A percentile compares a stretch with the other conserved stretches of the same genome.
These are phyloP conservation scores for Pseudogymnoascus sp. DNA, from an alignment of 2,329 filamentous ascomycete genomes.

Conservation along the genomic window DNA sequence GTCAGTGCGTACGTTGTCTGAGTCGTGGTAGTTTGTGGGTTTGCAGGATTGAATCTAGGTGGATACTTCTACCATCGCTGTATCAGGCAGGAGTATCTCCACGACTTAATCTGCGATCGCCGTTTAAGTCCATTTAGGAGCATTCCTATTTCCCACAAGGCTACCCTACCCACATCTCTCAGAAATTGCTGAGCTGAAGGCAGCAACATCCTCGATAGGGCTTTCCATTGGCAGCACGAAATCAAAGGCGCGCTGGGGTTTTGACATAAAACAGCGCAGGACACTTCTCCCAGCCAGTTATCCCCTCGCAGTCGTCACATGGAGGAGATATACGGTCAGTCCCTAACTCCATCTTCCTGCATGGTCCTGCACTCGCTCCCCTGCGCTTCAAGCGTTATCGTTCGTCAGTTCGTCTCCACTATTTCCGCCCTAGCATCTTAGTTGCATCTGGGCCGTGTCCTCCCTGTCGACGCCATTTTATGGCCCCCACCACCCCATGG, in stretches of 20 bases:
- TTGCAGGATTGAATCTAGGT: not conserved
- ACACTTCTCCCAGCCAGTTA: not conserved
- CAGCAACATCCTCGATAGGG: not conserved
- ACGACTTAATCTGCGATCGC: not conserved
- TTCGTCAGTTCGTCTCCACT: not conserved
- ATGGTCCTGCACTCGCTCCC: not conserved
- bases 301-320: not conserved
- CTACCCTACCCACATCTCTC: not conserved
- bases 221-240: not conserved
- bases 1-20: not conserved
- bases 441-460: not conserved
- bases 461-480: not conserved
- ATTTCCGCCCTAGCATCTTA: not conserved
- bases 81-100: not conserved
- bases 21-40: not conserved
- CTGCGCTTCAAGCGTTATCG: constrained; percentile 1
- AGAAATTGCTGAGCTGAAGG: not conserved
- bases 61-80: not conserved
- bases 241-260: not conserved
- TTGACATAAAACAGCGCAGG: not conserved
- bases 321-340: too few relatives aligned
- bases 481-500: not conserved
- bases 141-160: not conserved
- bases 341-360: not conserved
- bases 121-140: not conserved